Base-by-base conservation (phyloP, 1,284 basidiomycete species). In the Singerocomus rubriflavus region DNA sequence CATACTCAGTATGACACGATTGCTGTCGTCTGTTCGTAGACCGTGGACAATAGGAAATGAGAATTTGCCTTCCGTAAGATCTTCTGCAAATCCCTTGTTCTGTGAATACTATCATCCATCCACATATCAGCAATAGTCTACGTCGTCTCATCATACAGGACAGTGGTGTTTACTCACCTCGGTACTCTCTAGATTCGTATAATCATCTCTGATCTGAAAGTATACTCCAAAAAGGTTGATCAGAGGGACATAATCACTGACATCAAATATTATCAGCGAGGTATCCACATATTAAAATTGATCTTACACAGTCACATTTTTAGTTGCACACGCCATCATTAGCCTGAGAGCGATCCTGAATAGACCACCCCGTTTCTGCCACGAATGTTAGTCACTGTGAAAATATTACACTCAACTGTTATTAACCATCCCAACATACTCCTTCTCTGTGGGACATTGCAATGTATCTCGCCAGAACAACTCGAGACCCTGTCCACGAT, bases 151-250 rank as follows among this genome's bases (percentile, higher is more conserved):
- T 26, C 1, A 35, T 14, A 8, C 12, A 14, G 0, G 3, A 11
- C n/a, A 21, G 21, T 1, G 14, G 51, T n/a, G 46, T 68, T 34
- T 58, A 88, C 88, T 71, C 88, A 91, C 93, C 74, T 92, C 81
- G 25, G 80, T 80, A 42, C 88, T 93, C 62, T 95, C 88, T 31
- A 99, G 74, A 66, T 99, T 99, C 88, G 97, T 92, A 53, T 96
- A 93, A 67, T 99, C 96, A 66, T 99, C 97, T 25, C 95, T 77
- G 57, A 99, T 97, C 69, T 99, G 97, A 68, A 96, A 98, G 63
- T 86, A 91, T 13, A 98, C 82, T 2, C 96, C 93, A 56, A 99
- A 90, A 10, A 98, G 78, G 67, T 98, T 98, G 50, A 96, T 91
- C 2, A 99, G 79, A 0, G 94, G 93, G 1, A 98, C 81, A 55